A percentile compares a stretch with the other conserved stretches of the same genome.
These are phyloP conservation scores for Cyberlindnera meyerae DNA, from an alignment of 805 yeast genomes.

Conservation along the genomic window DNA sequence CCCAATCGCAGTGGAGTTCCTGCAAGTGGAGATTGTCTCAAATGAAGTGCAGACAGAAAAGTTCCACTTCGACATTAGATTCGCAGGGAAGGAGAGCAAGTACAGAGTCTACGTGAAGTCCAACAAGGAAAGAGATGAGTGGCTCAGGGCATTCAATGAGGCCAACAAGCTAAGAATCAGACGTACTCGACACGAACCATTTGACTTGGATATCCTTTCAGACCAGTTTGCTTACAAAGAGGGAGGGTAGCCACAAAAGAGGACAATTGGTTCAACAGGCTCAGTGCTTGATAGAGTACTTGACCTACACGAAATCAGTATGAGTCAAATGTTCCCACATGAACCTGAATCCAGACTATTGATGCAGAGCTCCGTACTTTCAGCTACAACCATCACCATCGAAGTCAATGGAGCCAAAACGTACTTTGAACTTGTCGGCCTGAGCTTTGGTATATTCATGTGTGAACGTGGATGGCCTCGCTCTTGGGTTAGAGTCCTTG, in stretches of 20 bases:
- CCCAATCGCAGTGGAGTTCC: constrained; percentile 58
- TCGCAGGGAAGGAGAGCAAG: constrained; percentile 52
- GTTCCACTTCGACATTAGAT: constrained; percentile 46
- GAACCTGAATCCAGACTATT: constrained; percentile 28
- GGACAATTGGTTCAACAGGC: constrained; percentile 48
- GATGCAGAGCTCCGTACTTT: constrained; percentile 35
- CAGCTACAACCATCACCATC: constrained; percentile 43
- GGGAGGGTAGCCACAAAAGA: constrained; percentile 41
- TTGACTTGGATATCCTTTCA: constrained; percentile 46
- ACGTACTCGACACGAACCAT: constrained; percentile 45
- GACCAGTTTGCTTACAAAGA: constrained; percentile 66
- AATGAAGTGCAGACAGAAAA: too few species aligned
- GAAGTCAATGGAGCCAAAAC: constrained; percentile 37
- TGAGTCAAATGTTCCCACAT: constrained; percentile 22
- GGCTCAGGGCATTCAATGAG: constrained; percentile 49
- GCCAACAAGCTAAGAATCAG: constrained; percentile 41
- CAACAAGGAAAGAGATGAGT: constrained; percentile 46
- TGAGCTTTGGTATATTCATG: constrained; percentile 59
- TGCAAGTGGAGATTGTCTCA: too few species aligned
- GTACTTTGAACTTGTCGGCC: constrained; percentile 57
- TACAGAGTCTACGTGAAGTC: constrained; percentile 46
- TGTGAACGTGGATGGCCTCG: constrained; percentile 24
- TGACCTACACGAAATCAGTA: constrained; percentile 30
- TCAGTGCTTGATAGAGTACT: constrained; percentile 46
- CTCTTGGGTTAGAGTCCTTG: constrained; percentile 51